Evolutionary conservation across 1,284 basidiomycete species (phyloP), one percentile per base, ranked within the genome.

Genomic region (Earliella scabrosa): DNA sequence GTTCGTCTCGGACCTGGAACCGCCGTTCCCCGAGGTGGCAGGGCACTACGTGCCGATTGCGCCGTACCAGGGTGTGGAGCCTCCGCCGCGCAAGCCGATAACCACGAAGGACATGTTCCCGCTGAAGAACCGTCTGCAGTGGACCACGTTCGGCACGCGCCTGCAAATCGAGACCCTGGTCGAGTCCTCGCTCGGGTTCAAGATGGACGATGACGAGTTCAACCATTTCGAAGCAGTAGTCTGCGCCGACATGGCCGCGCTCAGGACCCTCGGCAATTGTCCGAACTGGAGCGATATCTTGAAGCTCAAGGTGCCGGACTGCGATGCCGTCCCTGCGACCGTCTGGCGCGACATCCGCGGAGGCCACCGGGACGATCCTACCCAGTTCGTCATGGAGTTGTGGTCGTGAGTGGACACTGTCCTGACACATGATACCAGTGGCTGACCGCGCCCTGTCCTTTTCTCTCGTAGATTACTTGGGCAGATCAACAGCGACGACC

Each of bases 341-440:
- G 56, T 69, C 7, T 69, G 68, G 68, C 55, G 60, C 45, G 64
- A 69, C 52, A 59, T 69, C 38, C 31, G 65, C 26, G 63, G 61
- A 29, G 63, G 58, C 9, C 45, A 60, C 44, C 45, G 54, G 24
- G 53, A 52, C 35, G 63, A 68, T 49, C 64, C 66, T 10, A 26
- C 35, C 26, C 47, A 54, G 21, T 68, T 66, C 46, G 48, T 59
- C 41, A 52, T 27, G 7, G 54, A 62, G 49, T 38, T 66, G 6
- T 50, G 58, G 24, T 45, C 36, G 66, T 67, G 46, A 61, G 66
- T 64, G 43, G 14, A 38, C 8, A n/a, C 13, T n/a, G n/a, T n/a
- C n/a, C n/a, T n/a, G n/a, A 31, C 29, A 34, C 10, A 27, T 29
- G 18, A 13, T 41, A 21, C 39, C 7, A 20, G 20, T 41, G n/a